Evolutionary conservation across 148 eudicot genomes (phyloP).

Genomic region (Salicornia ramosissima): DNA sequence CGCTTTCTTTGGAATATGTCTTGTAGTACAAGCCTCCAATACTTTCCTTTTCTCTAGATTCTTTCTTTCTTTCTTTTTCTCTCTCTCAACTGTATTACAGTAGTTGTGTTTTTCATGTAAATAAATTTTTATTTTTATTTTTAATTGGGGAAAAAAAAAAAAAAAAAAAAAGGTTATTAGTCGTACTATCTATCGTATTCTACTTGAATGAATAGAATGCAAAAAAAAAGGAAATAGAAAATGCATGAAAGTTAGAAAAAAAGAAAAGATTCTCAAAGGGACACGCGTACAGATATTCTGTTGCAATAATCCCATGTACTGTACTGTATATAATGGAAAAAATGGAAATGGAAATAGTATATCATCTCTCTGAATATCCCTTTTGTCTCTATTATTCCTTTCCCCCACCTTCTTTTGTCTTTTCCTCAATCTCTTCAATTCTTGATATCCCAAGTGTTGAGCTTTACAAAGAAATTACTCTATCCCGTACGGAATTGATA

Average conservation of each 20-base stretch:
- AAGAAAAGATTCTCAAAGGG: slow-evolving; percentile 38
- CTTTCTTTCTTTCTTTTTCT: slow-evolving; percentile 24
- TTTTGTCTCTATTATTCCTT: slow-evolving; percentile 36
- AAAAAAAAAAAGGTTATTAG: too few relatives aligned
- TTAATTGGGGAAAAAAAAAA: too few relatives aligned
- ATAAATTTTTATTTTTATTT: too few relatives aligned
- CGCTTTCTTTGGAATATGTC: slow-evolving; percentile 47
- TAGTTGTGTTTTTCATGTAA: neutral
- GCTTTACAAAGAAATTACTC: too few relatives aligned
- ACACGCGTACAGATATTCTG: slow-evolving; percentile 46
- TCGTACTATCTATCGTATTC: neutral
- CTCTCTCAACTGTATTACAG: slow-evolving; percentile 8
- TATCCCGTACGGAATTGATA: too few relatives aligned
- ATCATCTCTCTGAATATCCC: slow-evolving; percentile 50
- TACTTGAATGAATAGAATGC: slow-evolving; percentile 5
- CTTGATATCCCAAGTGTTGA: too few relatives aligned
- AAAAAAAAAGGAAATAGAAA: neutral
- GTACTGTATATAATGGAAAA: too few relatives aligned
- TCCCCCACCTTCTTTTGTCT: slow-evolving; percentile 8
- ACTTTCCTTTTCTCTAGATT: slow-evolving; percentile 48
- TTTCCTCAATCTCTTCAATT: neutral
- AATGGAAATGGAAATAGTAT: neutral
- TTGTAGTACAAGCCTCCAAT: slow-evolving; percentile 66
- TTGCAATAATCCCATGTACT: neutral
- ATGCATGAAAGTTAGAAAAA: neutral